Conservation (phyloP, 441 rosid species). For the Biscutella laevigata region DNA sequence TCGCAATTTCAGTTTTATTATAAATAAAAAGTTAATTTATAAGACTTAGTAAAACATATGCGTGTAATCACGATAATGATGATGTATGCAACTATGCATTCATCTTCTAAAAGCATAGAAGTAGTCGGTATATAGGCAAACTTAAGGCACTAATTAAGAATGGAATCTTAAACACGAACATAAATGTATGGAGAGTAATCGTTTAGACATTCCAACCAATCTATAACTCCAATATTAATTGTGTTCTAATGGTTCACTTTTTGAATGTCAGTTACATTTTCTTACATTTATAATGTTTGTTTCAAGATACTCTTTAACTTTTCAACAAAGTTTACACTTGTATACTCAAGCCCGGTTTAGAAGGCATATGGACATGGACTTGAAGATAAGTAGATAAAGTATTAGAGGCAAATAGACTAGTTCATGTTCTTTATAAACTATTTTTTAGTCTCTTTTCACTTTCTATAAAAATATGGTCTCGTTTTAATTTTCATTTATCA, state of each 20-base stretch:
- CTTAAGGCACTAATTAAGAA: not conserved
- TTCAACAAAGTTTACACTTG: too few species aligned
- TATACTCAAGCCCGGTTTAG: too few species aligned
- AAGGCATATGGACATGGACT: too few species aligned
- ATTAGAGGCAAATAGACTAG: too few species aligned
- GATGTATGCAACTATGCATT: conserved; percentile 23
- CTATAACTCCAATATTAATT: conserved; percentile 3
- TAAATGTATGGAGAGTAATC: conserved; percentile 1
- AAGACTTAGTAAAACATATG: not conserved
- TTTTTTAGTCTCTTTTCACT: too few species aligned
- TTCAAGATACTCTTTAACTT: too few species aligned
- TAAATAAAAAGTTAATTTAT: too few species aligned
- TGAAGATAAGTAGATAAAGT: too few species aligned
- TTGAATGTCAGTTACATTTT: conserved; percentile 6
- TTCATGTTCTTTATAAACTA: too few species aligned
- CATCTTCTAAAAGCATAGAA: conserved; percentile 4
- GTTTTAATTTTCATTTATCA: too few species aligned
- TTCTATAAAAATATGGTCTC: too few species aligned
- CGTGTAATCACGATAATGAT: conserved; percentile 2
- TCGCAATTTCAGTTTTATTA: not conserved
- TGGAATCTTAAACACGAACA: conserved; percentile 4
- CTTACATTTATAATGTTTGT: too few species aligned
- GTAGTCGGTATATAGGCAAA: not conserved
- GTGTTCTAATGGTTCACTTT: not conserved
- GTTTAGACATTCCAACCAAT: conserved; percentile 7